phyloP scores from a whole-genome alignment of 2,329 filamentous ascomycete genomes.

The Lecanoromycetidae sp. region DNA sequence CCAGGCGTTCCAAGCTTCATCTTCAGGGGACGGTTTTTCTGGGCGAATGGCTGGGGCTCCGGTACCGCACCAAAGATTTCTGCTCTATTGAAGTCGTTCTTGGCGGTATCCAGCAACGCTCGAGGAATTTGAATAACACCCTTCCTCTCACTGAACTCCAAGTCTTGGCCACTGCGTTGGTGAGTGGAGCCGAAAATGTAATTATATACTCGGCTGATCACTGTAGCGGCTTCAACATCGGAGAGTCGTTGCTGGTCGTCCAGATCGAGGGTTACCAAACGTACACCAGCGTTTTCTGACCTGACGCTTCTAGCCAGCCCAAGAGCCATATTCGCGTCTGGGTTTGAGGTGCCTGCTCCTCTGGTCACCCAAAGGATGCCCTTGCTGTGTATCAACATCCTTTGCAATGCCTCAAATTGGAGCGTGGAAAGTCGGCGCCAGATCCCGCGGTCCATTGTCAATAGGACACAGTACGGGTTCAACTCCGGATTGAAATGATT shows the following conservation, averaged over 20 bases:
- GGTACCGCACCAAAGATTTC: not conserved
- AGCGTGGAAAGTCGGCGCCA: not conserved
- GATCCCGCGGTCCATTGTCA: too few relatives aligned
- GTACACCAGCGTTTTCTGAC: slow-evolving; percentile 3
- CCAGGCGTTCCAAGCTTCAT: slow-evolving; percentile 18
- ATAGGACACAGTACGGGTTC: too few relatives aligned
- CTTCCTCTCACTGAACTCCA: not conserved
- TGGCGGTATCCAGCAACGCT: not conserved
- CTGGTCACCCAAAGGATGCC: slow-evolving; percentile 8
- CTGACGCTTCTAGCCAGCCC: slow-evolving; percentile 9
- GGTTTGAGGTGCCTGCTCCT: not conserved
- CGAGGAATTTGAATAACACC: slow-evolving; percentile 4
- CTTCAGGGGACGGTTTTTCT: not conserved
- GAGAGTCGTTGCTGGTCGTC: not conserved
- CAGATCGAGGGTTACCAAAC: slow-evolving; percentile 1
- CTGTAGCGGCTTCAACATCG: not conserved
- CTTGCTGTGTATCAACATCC: not conserved
- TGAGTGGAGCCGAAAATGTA: not conserved
- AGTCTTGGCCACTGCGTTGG: not conserved
- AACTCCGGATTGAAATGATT: too few relatives aligned
- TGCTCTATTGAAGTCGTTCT: not conserved
- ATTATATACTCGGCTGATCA: not conserved
- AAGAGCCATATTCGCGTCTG: not conserved
- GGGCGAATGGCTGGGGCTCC: not conserved
- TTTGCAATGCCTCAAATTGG: slow-evolving; percentile 3